A percentile compares a stretch with the other conserved stretches of the same genome.
Conservation (phyloP, 805 yeast species). For the Nakazawaea wyomingensis region DNA sequence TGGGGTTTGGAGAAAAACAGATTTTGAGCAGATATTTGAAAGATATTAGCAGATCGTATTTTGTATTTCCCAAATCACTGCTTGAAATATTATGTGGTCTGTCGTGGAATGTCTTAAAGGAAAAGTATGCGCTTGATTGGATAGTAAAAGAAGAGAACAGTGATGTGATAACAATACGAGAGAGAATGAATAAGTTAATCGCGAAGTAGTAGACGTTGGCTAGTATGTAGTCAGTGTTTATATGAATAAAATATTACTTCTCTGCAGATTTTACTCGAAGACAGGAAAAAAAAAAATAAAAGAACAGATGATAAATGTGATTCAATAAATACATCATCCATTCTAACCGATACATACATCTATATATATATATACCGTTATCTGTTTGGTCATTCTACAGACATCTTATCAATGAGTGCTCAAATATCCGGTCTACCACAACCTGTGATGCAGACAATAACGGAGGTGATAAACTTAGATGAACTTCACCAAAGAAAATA, state of each 20-base stretch:
- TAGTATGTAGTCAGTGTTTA: background rate
- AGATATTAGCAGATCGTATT: conserved; percentile 35
- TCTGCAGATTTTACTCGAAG: too few relatives aligned
- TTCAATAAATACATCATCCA: too few relatives aligned
- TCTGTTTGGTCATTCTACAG: too few relatives aligned
- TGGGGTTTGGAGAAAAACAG: conserved; percentile 36
- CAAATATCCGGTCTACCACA: background rate
- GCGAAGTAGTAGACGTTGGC: background rate
- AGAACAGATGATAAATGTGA: too few relatives aligned
- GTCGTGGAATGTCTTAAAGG: conserved; percentile 20
- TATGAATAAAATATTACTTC: too few relatives aligned
- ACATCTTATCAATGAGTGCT: background rate
- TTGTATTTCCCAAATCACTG: conserved; percentile 23
- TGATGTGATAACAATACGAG: conserved; percentile 25
- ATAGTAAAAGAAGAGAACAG: conserved; percentile 20
- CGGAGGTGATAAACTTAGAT: conserved; percentile 26
- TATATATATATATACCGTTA: too few relatives aligned
- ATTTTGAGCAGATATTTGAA: conserved; percentile 29
- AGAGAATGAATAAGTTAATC: conserved; percentile 11
- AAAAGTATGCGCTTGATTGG: conserved; percentile 28
- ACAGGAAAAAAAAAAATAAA: too few relatives aligned
- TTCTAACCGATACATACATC: too few relatives aligned
- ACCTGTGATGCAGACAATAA: conserved; percentile 6
- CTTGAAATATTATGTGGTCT: conserved; percentile 29
- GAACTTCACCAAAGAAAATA: conserved; percentile 37